These are phyloP conservation scores for Mycena vulgaris DNA, from an alignment of 768 basidiomycete species.

Conservation along the genomic window DNA sequence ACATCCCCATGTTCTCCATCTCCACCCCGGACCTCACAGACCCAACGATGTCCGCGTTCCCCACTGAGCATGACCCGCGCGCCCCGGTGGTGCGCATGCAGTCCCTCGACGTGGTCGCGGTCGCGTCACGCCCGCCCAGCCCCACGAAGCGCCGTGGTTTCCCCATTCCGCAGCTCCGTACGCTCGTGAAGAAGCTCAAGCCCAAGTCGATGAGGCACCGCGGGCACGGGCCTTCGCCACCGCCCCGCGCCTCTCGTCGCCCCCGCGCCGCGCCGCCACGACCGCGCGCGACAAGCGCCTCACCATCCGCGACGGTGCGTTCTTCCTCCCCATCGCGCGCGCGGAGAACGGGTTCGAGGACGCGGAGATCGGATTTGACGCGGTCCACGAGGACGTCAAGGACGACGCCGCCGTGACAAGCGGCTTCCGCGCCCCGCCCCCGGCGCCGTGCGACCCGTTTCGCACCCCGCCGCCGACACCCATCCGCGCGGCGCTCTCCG, in stretches of 20 bases:
- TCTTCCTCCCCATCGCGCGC: not conserved
- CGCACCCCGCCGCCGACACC: conserved; percentile 15
- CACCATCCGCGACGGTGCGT: not conserved
- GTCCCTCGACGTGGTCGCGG: not conserved
- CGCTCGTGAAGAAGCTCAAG: not conserved
- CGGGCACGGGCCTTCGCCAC: not conserved
- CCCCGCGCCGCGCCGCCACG: not conserved
- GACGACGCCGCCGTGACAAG: not conserved
- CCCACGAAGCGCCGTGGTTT: not conserved
- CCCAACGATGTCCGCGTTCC: not conserved
- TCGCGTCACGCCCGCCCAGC: conserved; percentile 2
- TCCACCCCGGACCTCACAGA: not conserved
- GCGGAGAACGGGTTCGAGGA: conserved; percentile 1
- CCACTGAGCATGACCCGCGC: not conserved
- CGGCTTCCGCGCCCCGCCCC: not conserved
- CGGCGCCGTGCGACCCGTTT: conserved; percentile 14
- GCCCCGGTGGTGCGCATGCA: not conserved
- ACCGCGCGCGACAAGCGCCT: not conserved
- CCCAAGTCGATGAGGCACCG: not conserved
- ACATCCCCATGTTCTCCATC: conserved; percentile 1
- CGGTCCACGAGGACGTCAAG: too few species aligned
- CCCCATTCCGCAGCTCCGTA: not conserved
- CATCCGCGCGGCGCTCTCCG: not conserved
- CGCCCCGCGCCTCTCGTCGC: not conserved
- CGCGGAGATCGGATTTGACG: not conserved